phyloP scores from a whole-genome alignment of 2,329 filamentous ascomycete species.

The Elsinoe perseae region DNA sequence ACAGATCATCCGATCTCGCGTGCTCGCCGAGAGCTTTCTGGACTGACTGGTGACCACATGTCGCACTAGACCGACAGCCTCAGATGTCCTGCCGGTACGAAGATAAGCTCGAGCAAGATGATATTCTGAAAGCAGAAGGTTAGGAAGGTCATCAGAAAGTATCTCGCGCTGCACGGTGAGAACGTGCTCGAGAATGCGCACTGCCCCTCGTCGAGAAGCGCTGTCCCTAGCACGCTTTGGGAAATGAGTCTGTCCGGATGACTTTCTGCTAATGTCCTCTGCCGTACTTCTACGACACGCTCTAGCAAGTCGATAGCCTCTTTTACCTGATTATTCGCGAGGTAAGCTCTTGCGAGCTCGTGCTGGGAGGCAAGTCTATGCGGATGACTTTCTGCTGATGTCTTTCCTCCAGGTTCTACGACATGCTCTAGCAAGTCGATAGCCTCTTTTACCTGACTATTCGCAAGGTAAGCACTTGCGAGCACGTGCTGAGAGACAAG shows the following conservation, averaged over 20 bases:
- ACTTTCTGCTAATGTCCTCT: conserved; percentile 12
- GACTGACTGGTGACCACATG: background rate
- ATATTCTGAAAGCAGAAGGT: background rate
- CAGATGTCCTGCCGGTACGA: background rate
- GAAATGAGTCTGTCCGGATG: conserved; percentile 17
- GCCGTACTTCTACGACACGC: conserved; percentile 20
- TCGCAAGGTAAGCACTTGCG: conserved; percentile 22
- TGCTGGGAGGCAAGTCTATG: conserved; percentile 17
- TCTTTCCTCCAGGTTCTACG: conserved; percentile 16
- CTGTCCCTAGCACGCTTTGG: conserved; percentile 21
- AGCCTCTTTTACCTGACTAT: conserved; percentile 22
- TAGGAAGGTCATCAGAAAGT: background rate
- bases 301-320: conserved; percentile 24
- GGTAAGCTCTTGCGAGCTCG: conserved; percentile 22
- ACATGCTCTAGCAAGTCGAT: conserved; percentile 24
- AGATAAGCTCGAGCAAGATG: background rate
- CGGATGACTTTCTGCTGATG: conserved; percentile 15
- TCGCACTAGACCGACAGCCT: background rate
- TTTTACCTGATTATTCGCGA: conserved; percentile 19
- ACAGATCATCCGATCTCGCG: background rate
- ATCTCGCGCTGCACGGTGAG: conserved; percentile 12
- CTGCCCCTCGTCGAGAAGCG: conserved; percentile 22
- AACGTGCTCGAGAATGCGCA: conserved; percentile 23
- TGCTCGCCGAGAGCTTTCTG: background rate
- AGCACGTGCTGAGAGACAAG: conserved; percentile 19